Conservation (phyloP, 164 flowering plant species). For the Chimonanthus praecox region DNA sequence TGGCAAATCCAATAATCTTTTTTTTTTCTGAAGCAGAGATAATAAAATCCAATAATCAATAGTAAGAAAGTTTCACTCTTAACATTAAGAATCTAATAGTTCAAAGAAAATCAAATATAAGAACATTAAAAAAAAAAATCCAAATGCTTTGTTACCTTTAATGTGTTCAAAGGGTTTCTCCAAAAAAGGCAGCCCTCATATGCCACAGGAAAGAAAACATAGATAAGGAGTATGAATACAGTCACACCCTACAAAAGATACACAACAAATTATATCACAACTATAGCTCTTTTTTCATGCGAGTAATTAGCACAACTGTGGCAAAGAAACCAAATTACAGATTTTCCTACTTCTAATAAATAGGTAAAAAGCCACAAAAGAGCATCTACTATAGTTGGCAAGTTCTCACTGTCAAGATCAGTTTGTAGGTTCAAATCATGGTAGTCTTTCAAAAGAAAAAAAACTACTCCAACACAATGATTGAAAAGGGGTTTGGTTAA, state of each 20-base stretch:
- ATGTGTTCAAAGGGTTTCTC: constrained; percentile 47
- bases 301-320: neutral
- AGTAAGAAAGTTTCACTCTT: too few relatives aligned
- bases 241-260: constrained; percentile 57
- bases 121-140: neutral
- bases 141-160: constrained; percentile 47
- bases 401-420: too few relatives aligned
- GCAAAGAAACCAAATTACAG: neutral
- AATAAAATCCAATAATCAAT: neutral
- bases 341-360: too few relatives aligned
- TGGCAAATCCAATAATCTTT: neutral
- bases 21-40: too few relatives aligned
- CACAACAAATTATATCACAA: neutral
- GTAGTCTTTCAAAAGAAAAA: too few relatives aligned
- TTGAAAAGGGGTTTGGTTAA: too few relatives aligned
- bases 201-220: constrained; percentile 64
- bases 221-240: constrained; percentile 46
- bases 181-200: constrained; percentile 77
- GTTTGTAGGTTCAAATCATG: too few relatives aligned
- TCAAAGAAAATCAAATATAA: neutral
- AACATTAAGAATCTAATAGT: neutral
- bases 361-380: too few relatives aligned
- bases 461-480: too few relatives aligned
- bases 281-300: neutral
- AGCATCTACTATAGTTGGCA: too few relatives aligned